Percentiles rank a stretch among this genome's conserved stretches.
These are phyloP conservation scores for Ampelocalamus luodianensis DNA, from an alignment of 176 grass and related monocot species.

Conservation along the genomic window DNA sequence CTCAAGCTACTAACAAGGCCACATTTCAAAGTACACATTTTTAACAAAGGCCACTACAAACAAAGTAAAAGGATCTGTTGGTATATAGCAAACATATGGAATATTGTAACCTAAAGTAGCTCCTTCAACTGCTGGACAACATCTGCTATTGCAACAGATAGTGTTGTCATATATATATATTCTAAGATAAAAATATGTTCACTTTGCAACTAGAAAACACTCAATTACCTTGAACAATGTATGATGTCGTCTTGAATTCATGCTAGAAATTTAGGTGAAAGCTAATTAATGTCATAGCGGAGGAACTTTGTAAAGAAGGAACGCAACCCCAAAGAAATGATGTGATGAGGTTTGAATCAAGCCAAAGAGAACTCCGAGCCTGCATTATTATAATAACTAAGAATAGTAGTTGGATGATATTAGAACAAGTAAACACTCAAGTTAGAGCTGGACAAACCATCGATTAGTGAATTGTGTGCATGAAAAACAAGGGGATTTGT, in stretches of 20 bases:
- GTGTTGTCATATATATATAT: too few relatives aligned
- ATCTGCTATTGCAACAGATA: too few relatives aligned
- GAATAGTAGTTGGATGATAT: background rate
- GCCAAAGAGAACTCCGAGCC: slow-evolving; percentile 89
- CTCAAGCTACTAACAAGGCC: slow-evolving; percentile 7
- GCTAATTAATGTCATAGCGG: slow-evolving; percentile 58
- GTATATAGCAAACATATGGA: slow-evolving; percentile 21
- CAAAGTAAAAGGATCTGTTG: slow-evolving; percentile 18
- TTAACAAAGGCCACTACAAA: slow-evolving; percentile 14
- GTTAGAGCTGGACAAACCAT: slow-evolving; percentile 45
- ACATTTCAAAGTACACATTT: slow-evolving; percentile 21
- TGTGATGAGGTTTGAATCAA: slow-evolving; percentile 96
- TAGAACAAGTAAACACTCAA: slow-evolving; percentile 15
- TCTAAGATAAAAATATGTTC: slow-evolving; percentile 5
- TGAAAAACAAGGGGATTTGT: slow-evolving; percentile 39
- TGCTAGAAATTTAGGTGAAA: slow-evolving; percentile 67
- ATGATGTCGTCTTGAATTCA: slow-evolving; percentile 78
- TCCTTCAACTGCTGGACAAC: slow-evolving; percentile 89
- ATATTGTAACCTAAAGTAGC: slow-evolving; percentile 50
- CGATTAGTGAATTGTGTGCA: slow-evolving; percentile 22
- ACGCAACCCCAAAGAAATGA: slow-evolving; percentile 84
- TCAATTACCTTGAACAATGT: slow-evolving; percentile 75
- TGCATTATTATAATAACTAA: slow-evolving; percentile 50
- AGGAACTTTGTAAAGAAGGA: slow-evolving; percentile 75
- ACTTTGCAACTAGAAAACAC: slow-evolving; percentile 22